phyloP scores from a whole-genome alignment of 805 yeast species.

The Tetrapisispora iriomotensis region DNA sequence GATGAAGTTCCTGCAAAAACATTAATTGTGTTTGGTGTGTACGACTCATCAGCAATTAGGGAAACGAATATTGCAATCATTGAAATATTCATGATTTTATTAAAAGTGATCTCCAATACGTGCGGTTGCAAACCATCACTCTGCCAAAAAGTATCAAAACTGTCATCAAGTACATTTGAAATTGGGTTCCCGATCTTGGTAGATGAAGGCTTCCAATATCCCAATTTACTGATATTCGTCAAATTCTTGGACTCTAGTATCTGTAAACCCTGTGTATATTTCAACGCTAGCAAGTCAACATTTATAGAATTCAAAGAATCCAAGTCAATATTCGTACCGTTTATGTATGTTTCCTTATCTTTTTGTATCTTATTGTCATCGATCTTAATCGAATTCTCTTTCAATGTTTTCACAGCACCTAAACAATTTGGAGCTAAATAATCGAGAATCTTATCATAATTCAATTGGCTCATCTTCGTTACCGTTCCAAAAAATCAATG shows the following conservation, averaged over 20 bases:
- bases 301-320: constrained; percentile 14
- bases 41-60: constrained; percentile 71
- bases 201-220: constrained; percentile 78
- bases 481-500: too few species aligned
- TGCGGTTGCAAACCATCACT: constrained; percentile 92
- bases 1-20: constrained; percentile 27
- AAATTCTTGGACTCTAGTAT: constrained; percentile 34
- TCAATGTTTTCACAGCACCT: too few species aligned
- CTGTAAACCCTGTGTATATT: constrained; percentile 18
- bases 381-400: background rate
- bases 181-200: constrained; percentile 64
- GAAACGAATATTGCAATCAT: constrained; percentile 65
- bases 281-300: constrained; percentile 9
- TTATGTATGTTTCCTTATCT: constrained; percentile 9
- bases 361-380: too few species aligned
- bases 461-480: too few species aligned
- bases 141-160: constrained; percentile 79
- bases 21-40: constrained; percentile 54
- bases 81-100: constrained; percentile 62
- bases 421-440: too few species aligned
- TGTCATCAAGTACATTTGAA: constrained; percentile 60
- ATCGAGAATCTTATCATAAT: too few species aligned
- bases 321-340: constrained; percentile 9
- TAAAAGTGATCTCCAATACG: constrained; percentile 63
- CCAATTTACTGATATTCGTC: constrained; percentile 69